Base-by-base conservation (phyloP, 768 basidiomycete genomes). In the Crepidotus variabilis region DNA sequence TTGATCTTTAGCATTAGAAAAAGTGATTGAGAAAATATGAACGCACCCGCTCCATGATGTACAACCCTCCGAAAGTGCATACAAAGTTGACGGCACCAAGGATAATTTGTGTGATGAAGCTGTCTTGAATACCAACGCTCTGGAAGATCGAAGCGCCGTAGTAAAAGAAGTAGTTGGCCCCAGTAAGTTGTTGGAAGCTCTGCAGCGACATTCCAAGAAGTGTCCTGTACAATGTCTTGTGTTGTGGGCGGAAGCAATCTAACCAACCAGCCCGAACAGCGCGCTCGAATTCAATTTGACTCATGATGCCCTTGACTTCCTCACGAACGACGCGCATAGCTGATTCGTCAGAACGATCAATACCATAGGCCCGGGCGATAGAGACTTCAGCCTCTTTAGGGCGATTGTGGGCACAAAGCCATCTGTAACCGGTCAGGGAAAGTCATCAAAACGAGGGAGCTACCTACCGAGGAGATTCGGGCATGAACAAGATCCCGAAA, bases 101-200 rank as follows among this genome's bases (percentile, higher is more conserved):
- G 61, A 92, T 90, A 60, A 90, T 86, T 61, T 92, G 89, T 1
- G 84, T 84, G 49, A 88, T 72, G 63, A 80, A 89, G 21, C 83
- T 81, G 67, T 90, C 86, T 7, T 67, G 50, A 59, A 89, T 79
- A 22, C 88, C 88, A 21, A 90, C 88, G 8, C 82, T 77, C 52
- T 75, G 62, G 73, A 90, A 88, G 54, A 88, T 72, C 0, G 86
- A 86, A 1, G 87, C 85, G 33, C 79, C 80, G 45, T 80, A 81
- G 65, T 87, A 87, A 72, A 85, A 85, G 71, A 86, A 86, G 65
- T 84, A 86, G 67, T 86, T 86, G 2, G 83, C 84, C 20, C 85
- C 84, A 0, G 85, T 89, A 34, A 90, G 78, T 66, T 90, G 88
- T 65, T 90, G 88, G 59, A 88, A 74, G 56, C 76, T 78, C 69